Conservation (phyloP, 139 green algal species). For the Limnomonas spitsbergensis region DNA sequence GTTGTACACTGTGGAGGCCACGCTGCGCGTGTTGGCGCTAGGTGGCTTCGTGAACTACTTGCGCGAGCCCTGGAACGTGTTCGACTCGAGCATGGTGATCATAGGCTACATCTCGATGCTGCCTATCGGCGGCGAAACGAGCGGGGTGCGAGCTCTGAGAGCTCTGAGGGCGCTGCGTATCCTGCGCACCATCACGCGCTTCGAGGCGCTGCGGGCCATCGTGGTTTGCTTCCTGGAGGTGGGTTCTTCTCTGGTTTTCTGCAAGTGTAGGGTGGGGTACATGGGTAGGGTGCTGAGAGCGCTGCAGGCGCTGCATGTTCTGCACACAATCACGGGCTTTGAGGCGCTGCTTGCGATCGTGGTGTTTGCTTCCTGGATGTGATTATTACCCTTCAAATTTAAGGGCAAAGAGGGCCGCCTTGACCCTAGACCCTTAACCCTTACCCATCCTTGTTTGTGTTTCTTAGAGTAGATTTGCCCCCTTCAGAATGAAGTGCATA, state of each 20-base stretch:
- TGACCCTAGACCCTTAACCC: no score
- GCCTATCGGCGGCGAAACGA: slow-evolving; percentile 16
- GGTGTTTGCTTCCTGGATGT: slow-evolving; percentile 67
- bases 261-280: neutral
- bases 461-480: no score
- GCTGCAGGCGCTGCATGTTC: no score
- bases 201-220: slow-evolving; percentile 60
- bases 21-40: slow-evolving; percentile 1
- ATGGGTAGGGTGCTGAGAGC: no score
- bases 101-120: slow-evolving; percentile 16
- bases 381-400: no score
- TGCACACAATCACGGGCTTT: slow-evolving; percentile 34
- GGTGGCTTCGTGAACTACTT: slow-evolving; percentile 10
- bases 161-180: slow-evolving; percentile 68
- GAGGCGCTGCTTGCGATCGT: slow-evolving; percentile 59
- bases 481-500: no score
- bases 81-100: slow-evolving; percentile 15
- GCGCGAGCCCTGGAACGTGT: neutral
- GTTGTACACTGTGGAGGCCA: slow-evolving; percentile 13
- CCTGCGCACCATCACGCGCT: slow-evolving; percentile 78
- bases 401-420: no score
- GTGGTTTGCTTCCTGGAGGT: slow-evolving; percentile 77
- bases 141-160: slow-evolving; percentile 53
- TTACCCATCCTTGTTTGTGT: no score
- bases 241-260: neutral